A percentile compares a stretch with the other conserved stretches of the same genome.
These are phyloP conservation scores for Tricladium varicosporioides DNA, from an alignment of 2,329 filamentous ascomycete genomes.

Conservation along the genomic window DNA sequence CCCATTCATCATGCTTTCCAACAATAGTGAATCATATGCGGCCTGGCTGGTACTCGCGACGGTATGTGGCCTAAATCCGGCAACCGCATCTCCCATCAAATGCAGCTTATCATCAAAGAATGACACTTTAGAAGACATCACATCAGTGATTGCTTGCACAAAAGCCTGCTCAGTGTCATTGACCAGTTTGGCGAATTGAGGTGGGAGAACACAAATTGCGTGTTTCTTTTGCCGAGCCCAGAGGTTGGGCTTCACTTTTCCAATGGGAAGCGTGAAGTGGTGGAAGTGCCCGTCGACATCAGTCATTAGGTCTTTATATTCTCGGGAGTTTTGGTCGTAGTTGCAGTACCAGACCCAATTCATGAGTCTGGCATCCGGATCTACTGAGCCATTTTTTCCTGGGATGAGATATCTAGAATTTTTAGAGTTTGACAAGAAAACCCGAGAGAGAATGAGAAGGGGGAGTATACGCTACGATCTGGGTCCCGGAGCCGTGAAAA, in stretches of 20 bases:
- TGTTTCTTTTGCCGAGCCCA: conserved; percentile 17
- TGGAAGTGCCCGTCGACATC: conserved; percentile 31
- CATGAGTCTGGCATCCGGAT: conserved; percentile 39
- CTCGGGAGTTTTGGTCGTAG: conserved; percentile 10
- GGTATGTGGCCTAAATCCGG: conserved; percentile 44
- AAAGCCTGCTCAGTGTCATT: conserved; percentile 40
- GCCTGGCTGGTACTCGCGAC: conserved; percentile 43
- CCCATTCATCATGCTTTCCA: conserved; percentile 15
- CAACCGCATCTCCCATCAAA: conserved; percentile 42
- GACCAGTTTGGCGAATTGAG: conserved; percentile 36
- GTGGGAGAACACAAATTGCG: conserved; percentile 11
- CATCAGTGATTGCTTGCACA: conserved; percentile 41
- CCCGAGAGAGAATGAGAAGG: conserved; percentile 10
- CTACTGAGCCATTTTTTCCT: conserved; percentile 37
- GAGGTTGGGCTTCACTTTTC: conserved; percentile 15
- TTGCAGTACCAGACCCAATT: conserved; percentile 48
- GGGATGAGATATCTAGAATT: conserved; percentile 40
- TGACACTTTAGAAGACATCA: conserved; percentile 34
- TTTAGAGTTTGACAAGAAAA: not conserved
- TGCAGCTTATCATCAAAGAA: conserved; percentile 39
- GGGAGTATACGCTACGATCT: conserved; percentile 41
- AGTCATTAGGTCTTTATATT: conserved; percentile 33
- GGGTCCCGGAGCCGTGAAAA: conserved; percentile 38
- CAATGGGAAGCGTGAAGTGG: conserved; percentile 19
- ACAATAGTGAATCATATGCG: conserved; percentile 28